Evolutionary conservation across 371 early-diverging fungal species (phyloP), one percentile per base, ranked within the genome.

Genomic region (Sporodiniella umbellata): DNA sequence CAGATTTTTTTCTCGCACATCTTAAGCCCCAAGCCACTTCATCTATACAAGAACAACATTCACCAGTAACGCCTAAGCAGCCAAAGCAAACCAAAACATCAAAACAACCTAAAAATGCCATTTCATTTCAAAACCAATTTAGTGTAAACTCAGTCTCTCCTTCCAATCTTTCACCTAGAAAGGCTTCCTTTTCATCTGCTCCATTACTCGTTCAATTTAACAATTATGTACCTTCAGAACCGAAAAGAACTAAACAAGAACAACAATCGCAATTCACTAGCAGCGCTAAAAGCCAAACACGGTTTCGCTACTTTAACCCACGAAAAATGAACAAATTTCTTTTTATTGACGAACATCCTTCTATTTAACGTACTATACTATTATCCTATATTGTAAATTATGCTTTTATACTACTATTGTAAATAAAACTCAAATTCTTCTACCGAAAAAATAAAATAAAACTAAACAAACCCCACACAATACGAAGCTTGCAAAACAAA

Each of bases 251-350:
- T 11, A 35, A 35, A 8, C 47, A 38, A 11, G 22, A 54, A 15
- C 47, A 30, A 23, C 62, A 55, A 25, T 52, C 37, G 11, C 39
- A 35, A 33, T 40, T 40, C 21, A 10, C 21, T 15, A 40, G 21
- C 21, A 12, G 22, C 12, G 40, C 19, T 10, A 54, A 64, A 28
- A 52, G 51, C 19, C 54, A 56, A 50, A 45, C 57, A 8, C 48
- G 66, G 30, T 61, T 61, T 42, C 54, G 62, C 17, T 66, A 61
- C 40, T 66, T 61, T 37, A 66, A 58, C 48, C 62, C 66, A 7
- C 55, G 55, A 28, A 58, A 57, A 44, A 50, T 53, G 52, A 57
- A 66, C 58, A 66, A 55, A 51, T 52, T 57, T 44, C 42, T 66
- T 38, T 65, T 60, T 47, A 60, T 60, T 48, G 66, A 60, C 33